phyloP scores from a whole-genome alignment of 305 asterid species.

The Coffea humblotiana region DNA sequence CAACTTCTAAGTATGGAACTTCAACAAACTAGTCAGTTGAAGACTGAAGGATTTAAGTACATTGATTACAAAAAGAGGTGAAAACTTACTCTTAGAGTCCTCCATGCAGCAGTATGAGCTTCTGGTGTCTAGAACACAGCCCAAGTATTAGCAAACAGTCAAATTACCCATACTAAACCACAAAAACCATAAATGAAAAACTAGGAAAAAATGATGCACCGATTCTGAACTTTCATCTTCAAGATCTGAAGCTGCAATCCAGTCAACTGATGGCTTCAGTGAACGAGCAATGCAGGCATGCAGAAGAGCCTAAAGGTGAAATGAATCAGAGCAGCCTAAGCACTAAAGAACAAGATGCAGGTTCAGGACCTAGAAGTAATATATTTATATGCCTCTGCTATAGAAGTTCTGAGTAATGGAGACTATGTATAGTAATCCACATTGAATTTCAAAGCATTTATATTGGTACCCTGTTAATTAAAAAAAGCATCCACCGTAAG shows the following conservation, averaged over 20 bases:
- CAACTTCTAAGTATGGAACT: background rate
- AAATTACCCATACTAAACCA: constrained; percentile 1
- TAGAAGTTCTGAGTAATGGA: background rate
- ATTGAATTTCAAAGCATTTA: background rate
- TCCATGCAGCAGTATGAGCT: constrained; percentile 84
- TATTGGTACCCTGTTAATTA: background rate
- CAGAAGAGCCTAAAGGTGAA: constrained; percentile 72
- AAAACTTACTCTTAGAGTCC: constrained; percentile 60
- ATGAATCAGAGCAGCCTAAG: constrained; percentile 1
- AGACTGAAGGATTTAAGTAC: background rate
- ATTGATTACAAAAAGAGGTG: background rate
- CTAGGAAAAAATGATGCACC: constrained; percentile 40
- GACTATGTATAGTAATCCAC: background rate
- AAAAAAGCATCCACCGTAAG: background rate
- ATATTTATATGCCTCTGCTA: background rate
- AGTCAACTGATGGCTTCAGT: constrained; percentile 75
- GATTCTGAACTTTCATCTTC: constrained; percentile 71
- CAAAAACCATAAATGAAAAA: background rate
- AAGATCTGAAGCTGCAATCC: constrained; percentile 99
- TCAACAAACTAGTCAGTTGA: background rate
- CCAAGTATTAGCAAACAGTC: constrained; percentile 8
- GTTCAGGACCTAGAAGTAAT: background rate
- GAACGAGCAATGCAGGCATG: constrained; percentile 95
- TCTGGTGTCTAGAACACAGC: constrained; percentile 67
- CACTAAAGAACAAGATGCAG: background rate